A percentile compares a stretch with the other conserved stretches of the same genome.
Conservation (phyloP, 192 early-diverging fungal species). For the Coemansia sp. region DNA sequence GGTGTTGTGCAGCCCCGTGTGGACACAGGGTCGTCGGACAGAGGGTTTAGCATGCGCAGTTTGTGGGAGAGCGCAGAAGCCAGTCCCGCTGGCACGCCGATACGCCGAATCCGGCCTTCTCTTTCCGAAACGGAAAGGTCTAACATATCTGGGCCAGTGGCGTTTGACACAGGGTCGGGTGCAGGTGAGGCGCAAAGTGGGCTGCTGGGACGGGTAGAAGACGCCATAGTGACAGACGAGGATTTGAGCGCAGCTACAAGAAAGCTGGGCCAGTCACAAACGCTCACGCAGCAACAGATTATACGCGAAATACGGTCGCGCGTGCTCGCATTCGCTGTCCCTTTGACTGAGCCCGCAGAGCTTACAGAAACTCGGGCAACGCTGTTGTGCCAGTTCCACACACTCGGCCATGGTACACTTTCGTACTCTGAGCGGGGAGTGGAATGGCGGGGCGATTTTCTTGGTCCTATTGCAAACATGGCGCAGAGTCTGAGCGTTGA, state of each 20-base stretch:
- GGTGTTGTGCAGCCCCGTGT: background rate
- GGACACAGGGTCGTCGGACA: background rate
- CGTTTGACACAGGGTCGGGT: too few relatives aligned
- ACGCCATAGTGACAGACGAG: slow-evolving; percentile 32
- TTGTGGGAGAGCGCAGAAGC: slow-evolving; percentile 16
- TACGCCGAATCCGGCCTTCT: slow-evolving; percentile 5
- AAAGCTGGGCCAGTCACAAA: slow-evolving; percentile 35
- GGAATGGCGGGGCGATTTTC: slow-evolving; percentile 20
- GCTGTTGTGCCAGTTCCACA: slow-evolving; percentile 45
- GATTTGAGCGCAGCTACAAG: slow-evolving; percentile 31
- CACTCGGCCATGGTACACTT: slow-evolving; percentile 32
- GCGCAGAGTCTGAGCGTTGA: slow-evolving; percentile 1
- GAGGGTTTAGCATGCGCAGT: slow-evolving; percentile 11
- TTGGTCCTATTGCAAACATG: slow-evolving; percentile 25
- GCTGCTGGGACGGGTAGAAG: slow-evolving; percentile 39
- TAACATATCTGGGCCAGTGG: background rate
- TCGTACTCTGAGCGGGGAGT: slow-evolving; percentile 12
- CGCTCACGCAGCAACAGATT: slow-evolving; percentile 45
- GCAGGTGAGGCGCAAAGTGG: background rate
- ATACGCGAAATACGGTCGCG: slow-evolving; percentile 38
- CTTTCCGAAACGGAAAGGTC: background rate
- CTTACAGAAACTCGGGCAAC: slow-evolving; percentile 9
- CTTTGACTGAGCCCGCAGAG: background rate
- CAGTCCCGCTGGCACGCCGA: slow-evolving; percentile 17
- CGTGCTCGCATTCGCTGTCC: slow-evolving; percentile 9